These are phyloP conservation scores for Lumnitzera racemosa DNA, from an alignment of 345 rosid genomes.

Conservation along the genomic window DNA sequence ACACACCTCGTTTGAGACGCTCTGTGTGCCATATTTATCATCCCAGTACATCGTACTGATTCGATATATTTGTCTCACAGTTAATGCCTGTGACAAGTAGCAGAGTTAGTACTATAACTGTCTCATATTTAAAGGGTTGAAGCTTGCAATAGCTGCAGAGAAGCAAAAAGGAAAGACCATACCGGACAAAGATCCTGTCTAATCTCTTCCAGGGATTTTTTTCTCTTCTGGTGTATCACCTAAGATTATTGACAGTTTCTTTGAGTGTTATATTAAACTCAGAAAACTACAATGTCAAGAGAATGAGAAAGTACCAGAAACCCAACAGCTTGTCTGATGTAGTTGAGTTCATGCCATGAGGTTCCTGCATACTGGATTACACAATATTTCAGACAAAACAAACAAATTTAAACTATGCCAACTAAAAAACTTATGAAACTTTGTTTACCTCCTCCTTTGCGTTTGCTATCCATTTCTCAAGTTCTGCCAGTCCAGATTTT, in stretches of 20 bases:
- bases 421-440: slow-evolving; percentile 4
- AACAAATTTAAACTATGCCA: slow-evolving; percentile 6
- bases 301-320: slow-evolving; percentile 54
- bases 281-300: not conserved
- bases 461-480: slow-evolving; percentile 89
- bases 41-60: slow-evolving; percentile 99
- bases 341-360: slow-evolving; percentile 95
- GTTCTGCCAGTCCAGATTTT: slow-evolving; percentile 88
- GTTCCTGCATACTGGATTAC: slow-evolving; percentile 82
- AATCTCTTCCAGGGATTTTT: slow-evolving; percentile 83
- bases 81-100: slow-evolving; percentile 46
- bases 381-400: slow-evolving; percentile 12
- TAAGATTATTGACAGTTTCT: slow-evolving; percentile 12
- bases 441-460: slow-evolving; percentile 74
- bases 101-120: no score
- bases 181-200: slow-evolving; percentile 94
- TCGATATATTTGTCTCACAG: slow-evolving; percentile 91
- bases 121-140: not conserved
- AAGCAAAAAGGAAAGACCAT: slow-evolving; percentile 16
- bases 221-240: slow-evolving; percentile 98
- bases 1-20: slow-evolving; percentile 88
- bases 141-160: not conserved
- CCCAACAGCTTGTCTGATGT: slow-evolving; percentile 97
- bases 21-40: slow-evolving; percentile 95
- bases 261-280: no score